Base-by-base conservation (phyloP, 257 asterid species). In the Misopates orontium region DNA sequence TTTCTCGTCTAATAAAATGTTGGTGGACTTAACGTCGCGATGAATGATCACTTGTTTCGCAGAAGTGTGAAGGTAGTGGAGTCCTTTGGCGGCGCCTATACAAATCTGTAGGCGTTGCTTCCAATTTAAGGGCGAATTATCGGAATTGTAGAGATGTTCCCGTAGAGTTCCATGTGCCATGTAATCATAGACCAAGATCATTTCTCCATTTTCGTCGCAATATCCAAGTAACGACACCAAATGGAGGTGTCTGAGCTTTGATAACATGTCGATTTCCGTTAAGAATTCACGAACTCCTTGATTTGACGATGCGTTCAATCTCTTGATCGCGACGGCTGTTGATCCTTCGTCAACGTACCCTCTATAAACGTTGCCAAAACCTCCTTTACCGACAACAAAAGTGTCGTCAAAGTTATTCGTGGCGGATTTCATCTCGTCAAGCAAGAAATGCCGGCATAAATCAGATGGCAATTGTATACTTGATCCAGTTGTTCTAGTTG, bases 101-200 rank as follows among this genome's bases (percentile, higher is more conserved):
- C 86, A 79, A 62, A 86, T 81, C 8, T 68, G 76, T 12, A 86
- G 89, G 25, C 95, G 86, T 16, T 79, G 65, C 60, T 70, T 82
- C 95, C 91, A 86, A 4, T 70, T 20, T 18, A 86, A 50, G 0
- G 85, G 81, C 0, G 80, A 36, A 39, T 82, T 83, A 1, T 73
- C 41, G 0, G 88, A 16, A 5, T 66, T 68, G 75, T 80, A 80
- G 49, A 84, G 83, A 49, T 80, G 95, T 63, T 75, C 82, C 0
- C 83, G 87, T 0, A 84, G 60, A 0, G 89, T 84, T 20, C 91
- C 95, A 21, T 73, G 76, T 1, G 81, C 44, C 91, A 85, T 84
- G 83, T 84, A 82, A 16, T 88, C 96, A 42, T 88, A 88, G 18
- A 88, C 86, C 45, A 88, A 55, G 64, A 88, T 84, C 96, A 85